Base-by-base conservation (phyloP, 257 asterid genomes). In the Solanum pennellii region DNA sequence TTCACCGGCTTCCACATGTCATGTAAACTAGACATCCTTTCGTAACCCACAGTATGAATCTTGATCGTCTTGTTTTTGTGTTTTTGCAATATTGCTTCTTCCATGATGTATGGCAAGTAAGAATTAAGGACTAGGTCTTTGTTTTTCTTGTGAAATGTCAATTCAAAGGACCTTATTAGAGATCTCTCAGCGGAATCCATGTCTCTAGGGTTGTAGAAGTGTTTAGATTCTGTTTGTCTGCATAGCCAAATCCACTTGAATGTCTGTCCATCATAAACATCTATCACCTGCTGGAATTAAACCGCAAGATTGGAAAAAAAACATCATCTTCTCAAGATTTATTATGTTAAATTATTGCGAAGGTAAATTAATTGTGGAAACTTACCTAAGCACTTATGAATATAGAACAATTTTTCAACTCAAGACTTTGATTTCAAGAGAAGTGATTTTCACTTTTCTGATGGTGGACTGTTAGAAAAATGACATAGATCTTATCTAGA, bases 21-120 rank as follows among this genome's bases (percentile, higher is more conserved):
- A 45, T 16, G 27, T 25, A 27, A 27, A 27, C 10, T 2, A 10
- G 0, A 9, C 11, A 5, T 79, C 3, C 3, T 25, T 18, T 9
- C 87, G 2, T 18, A 9, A 14, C 37, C 91, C 2, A 86, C 71
- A 1, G 88, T 3, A 27, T 69, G 77, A 21, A 91, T 86, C 83
- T 82, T 89, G 9, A 89, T 56, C 1, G 65, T 60, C 42, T 66
- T 89, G 62, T 62, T 73, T 62, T 87, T 82, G 33, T 86, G 86
- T 39, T 88, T 73, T 49, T 86, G 87, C 7, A 52, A 66, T 29
- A 87, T 90, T n/a, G 92, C 74, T 71, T 9, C 88, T 29, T 87
- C 89, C 6, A 89, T 21, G 0, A 87, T 88, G 18, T 62, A 86
- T 3, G 89, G 90, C 39, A 35, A 35, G 39, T 35, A 35, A 35